Evolutionary conservation across 805 yeast genomes (phyloP).

Genomic region (Candida multigemmis): DNA sequence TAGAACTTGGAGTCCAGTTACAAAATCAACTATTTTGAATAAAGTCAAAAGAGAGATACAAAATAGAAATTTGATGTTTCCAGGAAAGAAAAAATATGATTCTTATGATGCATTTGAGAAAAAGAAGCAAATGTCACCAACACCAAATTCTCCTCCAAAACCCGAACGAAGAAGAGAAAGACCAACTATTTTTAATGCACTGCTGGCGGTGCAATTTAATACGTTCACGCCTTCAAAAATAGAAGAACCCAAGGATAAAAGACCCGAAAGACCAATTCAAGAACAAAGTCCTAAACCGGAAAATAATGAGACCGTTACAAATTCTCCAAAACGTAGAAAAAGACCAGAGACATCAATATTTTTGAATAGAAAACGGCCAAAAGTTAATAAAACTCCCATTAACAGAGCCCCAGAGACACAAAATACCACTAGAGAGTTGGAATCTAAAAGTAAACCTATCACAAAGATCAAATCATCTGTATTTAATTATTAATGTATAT

Average conservation of each 20-base stretch:
- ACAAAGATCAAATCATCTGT: slow-evolving; percentile 17
- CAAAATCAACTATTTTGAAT: slow-evolving; percentile 18
- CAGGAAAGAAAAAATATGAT: slow-evolving; percentile 9
- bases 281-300: neutral
- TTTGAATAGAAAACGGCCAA: slow-evolving; percentile 4
- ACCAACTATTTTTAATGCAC: too few species aligned
- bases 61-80: slow-evolving; percentile 23
- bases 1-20: slow-evolving; percentile 5
- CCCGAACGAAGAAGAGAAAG: slow-evolving; percentile 2
- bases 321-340: neutral
- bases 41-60: slow-evolving; percentile 28
- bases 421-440: neutral
- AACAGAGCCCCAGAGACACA: neutral
- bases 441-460: slow-evolving; percentile 6
- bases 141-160: too few species aligned
- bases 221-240: too few species aligned
- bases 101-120: slow-evolving; percentile 14
- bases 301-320: neutral
- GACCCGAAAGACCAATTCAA: neutral
- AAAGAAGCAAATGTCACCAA: too few species aligned
- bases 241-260: too few species aligned
- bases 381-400: neutral
- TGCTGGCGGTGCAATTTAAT: too few species aligned
- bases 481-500: slow-evolving; percentile 9
- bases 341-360: slow-evolving; percentile 4